A percentile compares a stretch with the other conserved stretches of the same genome.
phyloP scores from a whole-genome alignment of 345 rosid species.

The Eutrema heterophyllum region DNA sequence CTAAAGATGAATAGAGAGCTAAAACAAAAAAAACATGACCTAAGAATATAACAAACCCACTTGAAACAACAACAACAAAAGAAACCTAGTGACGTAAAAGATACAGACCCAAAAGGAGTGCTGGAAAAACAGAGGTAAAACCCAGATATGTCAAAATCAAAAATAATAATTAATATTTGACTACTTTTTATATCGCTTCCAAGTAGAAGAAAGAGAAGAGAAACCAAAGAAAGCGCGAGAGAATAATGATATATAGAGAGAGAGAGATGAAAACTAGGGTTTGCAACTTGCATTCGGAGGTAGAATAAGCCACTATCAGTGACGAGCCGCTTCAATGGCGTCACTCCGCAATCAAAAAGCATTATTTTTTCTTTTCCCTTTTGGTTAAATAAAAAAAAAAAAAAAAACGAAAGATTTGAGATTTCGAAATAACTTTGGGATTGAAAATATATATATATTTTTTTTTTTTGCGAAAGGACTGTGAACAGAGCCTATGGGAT shows the following conservation, averaged over 20 bases:
- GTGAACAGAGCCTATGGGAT: conserved; percentile 18
- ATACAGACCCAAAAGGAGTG: conserved; percentile 2
- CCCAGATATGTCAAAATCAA: conserved; percentile 35
- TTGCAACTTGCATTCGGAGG: conserved; percentile 28
- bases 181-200: conserved; percentile 22
- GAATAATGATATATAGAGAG: background rate
- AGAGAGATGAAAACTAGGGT: conserved; percentile 32
- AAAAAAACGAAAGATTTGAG: conserved; percentile 8
- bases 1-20: conserved; percentile 1
- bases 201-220: conserved; percentile 28
- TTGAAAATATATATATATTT: conserved; percentile 11
- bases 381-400: conserved; percentile 7
- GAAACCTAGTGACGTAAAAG: conserved; percentile 15
- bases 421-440: conserved; percentile 1
- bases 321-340: conserved; percentile 39
- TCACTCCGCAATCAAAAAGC: conserved; percentile 29
- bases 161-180: conserved; percentile 25
- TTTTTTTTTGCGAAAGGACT: background rate
- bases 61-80: conserved; percentile 2
- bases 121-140: conserved; percentile 12
- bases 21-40: conserved; percentile 18
- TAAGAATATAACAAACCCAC: conserved; percentile 23
- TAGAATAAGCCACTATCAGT: conserved; percentile 37
- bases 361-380: background rate
- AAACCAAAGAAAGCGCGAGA: conserved; percentile 9